Evolutionary conservation across 129 eudicot species (phyloP).

Genomic region (Logfia minima): DNA sequence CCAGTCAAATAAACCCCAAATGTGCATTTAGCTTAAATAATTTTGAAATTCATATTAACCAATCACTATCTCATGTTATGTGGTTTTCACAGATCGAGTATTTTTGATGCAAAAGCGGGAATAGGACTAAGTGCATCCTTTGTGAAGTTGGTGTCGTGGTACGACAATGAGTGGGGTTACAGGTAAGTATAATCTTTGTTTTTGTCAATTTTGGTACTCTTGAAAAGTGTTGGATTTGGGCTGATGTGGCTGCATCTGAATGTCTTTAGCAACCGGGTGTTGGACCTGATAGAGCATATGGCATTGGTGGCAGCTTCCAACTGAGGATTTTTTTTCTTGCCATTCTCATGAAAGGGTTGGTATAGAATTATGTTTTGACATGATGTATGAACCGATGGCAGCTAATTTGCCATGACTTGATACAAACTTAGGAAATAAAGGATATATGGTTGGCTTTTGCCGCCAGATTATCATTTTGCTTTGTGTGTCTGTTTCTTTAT

Average conservation of each 20-base stretch:
- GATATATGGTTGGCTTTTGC: slow-evolving; percentile 14
- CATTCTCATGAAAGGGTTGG: slow-evolving; percentile 13
- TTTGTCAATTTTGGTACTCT: background rate
- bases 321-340: slow-evolving; percentile 21
- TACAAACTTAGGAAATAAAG: slow-evolving; percentile 31
- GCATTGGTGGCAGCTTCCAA: slow-evolving; percentile 70
- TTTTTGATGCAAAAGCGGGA: slow-evolving; percentile 90
- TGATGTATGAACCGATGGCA: slow-evolving; percentile 20
- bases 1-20: background rate
- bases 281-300: slow-evolving; percentile 95
- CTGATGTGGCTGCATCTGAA: background rate
- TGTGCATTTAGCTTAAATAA: background rate
- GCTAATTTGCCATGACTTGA: slow-evolving; percentile 10
- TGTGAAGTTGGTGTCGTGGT: slow-evolving; percentile 90
- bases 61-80: background rate
- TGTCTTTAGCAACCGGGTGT: slow-evolving; percentile 81
- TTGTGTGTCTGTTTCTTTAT: background rate
- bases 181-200: slow-evolving; percentile 45
- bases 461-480: background rate
- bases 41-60: background rate
- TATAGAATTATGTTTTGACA: slow-evolving; percentile 22
- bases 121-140: slow-evolving; percentile 76
- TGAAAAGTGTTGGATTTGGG: background rate
- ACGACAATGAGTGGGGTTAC: slow-evolving; percentile 98
- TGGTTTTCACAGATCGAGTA: slow-evolving; percentile 67